Percentiles rank a stretch among this genome's conserved stretches.
These are phyloP conservation scores for Linum usitatissimum DNA, from an alignment of 345 rosid species.

Conservation along the genomic window DNA sequence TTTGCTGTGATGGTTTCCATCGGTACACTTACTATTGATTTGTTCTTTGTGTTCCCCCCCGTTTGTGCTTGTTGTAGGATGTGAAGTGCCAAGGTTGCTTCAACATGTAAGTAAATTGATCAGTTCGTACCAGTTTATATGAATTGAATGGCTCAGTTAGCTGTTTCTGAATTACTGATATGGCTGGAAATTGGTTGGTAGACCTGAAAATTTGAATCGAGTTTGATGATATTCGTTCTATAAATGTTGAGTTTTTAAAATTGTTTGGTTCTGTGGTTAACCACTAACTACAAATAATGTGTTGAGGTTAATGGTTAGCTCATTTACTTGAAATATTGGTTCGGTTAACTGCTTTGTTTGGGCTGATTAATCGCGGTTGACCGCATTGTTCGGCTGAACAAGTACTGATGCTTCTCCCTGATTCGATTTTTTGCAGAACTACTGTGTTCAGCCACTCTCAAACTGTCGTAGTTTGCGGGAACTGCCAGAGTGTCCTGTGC, in stretches of 20 bases:
- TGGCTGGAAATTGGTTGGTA: too few species aligned
- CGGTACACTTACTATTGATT: background rate
- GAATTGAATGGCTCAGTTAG: too few species aligned
- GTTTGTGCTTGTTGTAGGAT: slow-evolving; percentile 29
- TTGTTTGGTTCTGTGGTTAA: background rate
- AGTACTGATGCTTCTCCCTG: background rate
- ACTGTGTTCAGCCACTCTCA: slow-evolving; percentile 75
- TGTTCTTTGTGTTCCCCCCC: background rate
- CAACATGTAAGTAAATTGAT: slow-evolving; percentile 39
- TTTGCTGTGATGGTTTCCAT: background rate
- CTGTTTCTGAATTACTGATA: too few species aligned
- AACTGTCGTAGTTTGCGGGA: slow-evolving; percentile 64
- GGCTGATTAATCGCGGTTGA: too few species aligned
- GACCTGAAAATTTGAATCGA: too few species aligned
- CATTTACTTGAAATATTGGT: too few species aligned
- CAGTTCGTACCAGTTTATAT: background rate
- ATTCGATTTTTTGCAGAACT: slow-evolving; percentile 29
- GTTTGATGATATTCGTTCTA: too few species aligned
- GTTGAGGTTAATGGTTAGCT: too few species aligned
- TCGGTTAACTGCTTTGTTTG: too few species aligned
- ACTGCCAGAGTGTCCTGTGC: slow-evolving; percentile 65
- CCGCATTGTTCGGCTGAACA: too few species aligned
- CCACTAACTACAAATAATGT: too few species aligned
- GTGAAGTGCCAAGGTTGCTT: slow-evolving; percentile 77
- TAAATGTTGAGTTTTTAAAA: background rate